These are phyloP conservation scores for Aspergillus quadrilineatus DNA, from an alignment of 2,329 filamentous ascomycete genomes.

Conservation along the genomic window DNA sequence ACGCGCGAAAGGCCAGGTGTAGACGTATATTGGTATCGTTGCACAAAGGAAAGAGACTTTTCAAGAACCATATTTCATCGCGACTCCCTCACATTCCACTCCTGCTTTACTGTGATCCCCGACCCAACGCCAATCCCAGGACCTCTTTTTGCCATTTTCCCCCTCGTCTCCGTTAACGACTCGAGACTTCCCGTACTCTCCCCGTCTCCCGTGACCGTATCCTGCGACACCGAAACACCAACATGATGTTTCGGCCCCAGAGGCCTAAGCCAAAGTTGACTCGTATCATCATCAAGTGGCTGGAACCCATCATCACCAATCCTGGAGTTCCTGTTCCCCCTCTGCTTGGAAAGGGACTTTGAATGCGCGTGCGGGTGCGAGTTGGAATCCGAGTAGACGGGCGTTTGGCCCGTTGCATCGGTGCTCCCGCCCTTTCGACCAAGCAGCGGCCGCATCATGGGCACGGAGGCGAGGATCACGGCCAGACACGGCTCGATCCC, in stretches of 20 bases:
- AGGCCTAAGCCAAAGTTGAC: conserved; percentile 29
- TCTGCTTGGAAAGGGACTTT: not conserved
- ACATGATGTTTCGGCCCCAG: conserved; percentile 18
- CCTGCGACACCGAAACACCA: not conserved
- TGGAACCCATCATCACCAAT: conserved; percentile 23
- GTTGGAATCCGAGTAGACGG: conserved; percentile 4
- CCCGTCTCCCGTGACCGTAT: not conserved
- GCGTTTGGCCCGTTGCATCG: conserved; percentile 16
- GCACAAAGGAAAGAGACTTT: too few species aligned
- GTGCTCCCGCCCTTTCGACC: conserved; percentile 22
- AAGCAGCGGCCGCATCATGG: conserved; percentile 34
- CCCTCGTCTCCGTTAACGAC: not conserved
- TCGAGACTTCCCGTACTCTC: not conserved
- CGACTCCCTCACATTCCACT: not conserved
- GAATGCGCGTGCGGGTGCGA: not conserved
- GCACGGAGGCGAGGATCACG: conserved; percentile 24
- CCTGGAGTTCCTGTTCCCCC: not conserved
- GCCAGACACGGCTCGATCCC: conserved; percentile 27
- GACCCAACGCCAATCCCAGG: not conserved
- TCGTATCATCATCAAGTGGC: conserved; percentile 29
- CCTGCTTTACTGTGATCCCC: not conserved
- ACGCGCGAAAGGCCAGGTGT: too few species aligned
- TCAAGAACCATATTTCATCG: not conserved
- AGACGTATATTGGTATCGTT: too few species aligned
- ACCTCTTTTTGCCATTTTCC: not conserved